Conservation (phyloP, 1,284 basidiomycete genomes). For the Fomitopsis betulina region DNA sequence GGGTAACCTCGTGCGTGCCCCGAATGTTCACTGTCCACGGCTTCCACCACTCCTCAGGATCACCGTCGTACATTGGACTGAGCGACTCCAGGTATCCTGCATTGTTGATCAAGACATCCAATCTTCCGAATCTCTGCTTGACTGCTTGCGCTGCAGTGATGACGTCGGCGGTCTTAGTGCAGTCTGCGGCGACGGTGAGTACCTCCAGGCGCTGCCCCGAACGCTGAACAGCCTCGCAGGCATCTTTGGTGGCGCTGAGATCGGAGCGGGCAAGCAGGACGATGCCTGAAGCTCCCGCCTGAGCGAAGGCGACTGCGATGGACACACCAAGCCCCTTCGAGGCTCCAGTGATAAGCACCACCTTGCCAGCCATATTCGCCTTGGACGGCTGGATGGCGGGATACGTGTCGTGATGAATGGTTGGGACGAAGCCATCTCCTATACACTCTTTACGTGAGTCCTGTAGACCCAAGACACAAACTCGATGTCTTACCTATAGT, state of each 20-base stretch:
- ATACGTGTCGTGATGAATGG: neutral
- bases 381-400: neutral
- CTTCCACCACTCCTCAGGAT: constrained; percentile 10
- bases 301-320: neutral
- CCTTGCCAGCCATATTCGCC: neutral
- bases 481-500: too few relatives aligned
- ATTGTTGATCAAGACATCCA: constrained; percentile 7
- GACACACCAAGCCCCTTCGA: neutral
- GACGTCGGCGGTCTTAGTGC: constrained; percentile 2
- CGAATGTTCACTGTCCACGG: constrained; percentile 8
- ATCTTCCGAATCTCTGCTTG: constrained; percentile 1
- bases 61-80: constrained; percentile 4
- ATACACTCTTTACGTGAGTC: too few relatives aligned
- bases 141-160: constrained; percentile 1
- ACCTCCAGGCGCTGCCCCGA: neutral
- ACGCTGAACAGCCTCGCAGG: constrained; percentile 2
- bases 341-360: constrained; percentile 1
- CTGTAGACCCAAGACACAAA: too few relatives aligned
- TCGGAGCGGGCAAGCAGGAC: constrained; percentile 2
- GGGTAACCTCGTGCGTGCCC: constrained; percentile 5
- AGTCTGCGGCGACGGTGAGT: neutral
- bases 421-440: neutral
- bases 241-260: neutral
- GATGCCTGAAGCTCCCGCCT: constrained; percentile 1
- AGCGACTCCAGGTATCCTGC: constrained; percentile 9